phyloP scores from a whole-genome alignment of 2,329 filamentous ascomycete genomes.

The Thielaviopsis punctulata region DNA sequence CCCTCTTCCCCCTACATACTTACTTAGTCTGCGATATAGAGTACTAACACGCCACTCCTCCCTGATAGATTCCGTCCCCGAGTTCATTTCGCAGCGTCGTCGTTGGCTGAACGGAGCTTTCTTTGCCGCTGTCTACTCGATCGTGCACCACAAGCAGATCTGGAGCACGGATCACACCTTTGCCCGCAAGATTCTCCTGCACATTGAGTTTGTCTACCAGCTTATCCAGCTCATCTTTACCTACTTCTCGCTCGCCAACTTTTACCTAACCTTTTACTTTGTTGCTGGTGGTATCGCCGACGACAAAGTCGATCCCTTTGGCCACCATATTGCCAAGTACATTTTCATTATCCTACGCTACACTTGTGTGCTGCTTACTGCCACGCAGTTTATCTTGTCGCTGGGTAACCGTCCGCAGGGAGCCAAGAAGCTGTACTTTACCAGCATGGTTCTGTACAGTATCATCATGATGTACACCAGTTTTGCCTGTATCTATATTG shows the following conservation, averaged over 20 bases:
- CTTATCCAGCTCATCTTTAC: conserved; percentile 86
- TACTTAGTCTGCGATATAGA: neutral
- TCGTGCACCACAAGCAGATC: conserved; percentile 86
- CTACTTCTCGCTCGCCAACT: conserved; percentile 95
- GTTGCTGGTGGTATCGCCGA: conserved; percentile 81
- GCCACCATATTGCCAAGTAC: conserved; percentile 64
- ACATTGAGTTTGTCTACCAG: conserved; percentile 92
- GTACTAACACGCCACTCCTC: conserved; percentile 14
- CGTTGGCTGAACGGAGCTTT: conserved; percentile 98
- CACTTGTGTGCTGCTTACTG: conserved; percentile 70
- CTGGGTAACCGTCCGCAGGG: conserved; percentile 95
- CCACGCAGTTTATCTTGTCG: conserved; percentile 87
- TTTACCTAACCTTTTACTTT: conserved; percentile 98
- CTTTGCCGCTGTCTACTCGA: conserved; percentile 93
- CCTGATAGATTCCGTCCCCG: conserved; percentile 63
- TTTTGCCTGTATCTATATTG: conserved; percentile 78
- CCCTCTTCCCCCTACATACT: neutral
- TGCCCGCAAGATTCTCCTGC: conserved; percentile 73
- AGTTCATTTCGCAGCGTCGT: conserved; percentile 91
- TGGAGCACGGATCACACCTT: conserved; percentile 86
- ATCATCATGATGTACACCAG: conserved; percentile 94
- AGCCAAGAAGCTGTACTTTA: conserved; percentile 75
- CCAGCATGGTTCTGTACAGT: conserved; percentile 74
- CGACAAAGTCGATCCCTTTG: conserved; percentile 69
- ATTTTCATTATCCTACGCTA: conserved; percentile 83